A percentile compares a stretch with the other conserved stretches of the same genome.
These are phyloP conservation scores for Fusarium marasasianum DNA, from an alignment of 2,329 filamentous ascomycete species.

Conservation along the genomic window DNA sequence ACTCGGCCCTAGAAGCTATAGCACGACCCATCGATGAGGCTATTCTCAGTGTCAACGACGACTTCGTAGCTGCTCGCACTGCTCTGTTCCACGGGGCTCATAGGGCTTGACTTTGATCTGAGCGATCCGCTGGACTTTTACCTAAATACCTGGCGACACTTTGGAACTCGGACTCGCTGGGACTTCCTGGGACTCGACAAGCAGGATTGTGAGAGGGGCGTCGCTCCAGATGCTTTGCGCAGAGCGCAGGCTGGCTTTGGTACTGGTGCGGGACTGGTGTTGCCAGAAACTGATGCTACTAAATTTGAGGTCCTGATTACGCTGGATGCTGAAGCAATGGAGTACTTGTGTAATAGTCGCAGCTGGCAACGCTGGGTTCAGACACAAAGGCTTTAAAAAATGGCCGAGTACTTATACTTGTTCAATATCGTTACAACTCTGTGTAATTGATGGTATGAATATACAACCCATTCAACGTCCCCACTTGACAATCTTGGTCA, in stretches of 20 bases:
- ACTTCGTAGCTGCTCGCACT: not conserved
- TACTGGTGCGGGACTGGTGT: not conserved
- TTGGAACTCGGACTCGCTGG: not conserved
- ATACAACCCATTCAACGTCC: too few relatives aligned
- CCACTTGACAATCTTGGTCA: not conserved
- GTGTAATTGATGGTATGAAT: rapidly evolving
- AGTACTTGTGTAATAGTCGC: rapidly evolving
- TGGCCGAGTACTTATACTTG: not conserved
- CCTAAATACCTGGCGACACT: not conserved
- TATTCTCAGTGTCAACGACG: not conserved
- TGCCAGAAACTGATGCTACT: not conserved
- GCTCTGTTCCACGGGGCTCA: rapidly evolving
- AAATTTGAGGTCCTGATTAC: not conserved
- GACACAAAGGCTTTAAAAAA: rapidly evolving
- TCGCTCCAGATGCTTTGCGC: not conserved
- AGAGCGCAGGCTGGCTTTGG: not conserved
- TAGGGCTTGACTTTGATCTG: not conserved
- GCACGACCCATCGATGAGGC: rapidly evolving
- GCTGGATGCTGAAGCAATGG: not conserved
- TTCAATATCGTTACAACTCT: rapidly evolving
- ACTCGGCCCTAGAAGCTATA: rapidly evolving
- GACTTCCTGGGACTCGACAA: rapidly evolving
- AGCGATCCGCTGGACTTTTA: not conserved
- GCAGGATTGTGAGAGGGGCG: rapidly evolving
- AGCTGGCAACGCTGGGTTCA: not conserved